Base-by-base conservation (phyloP, 768 basidiomycete species). In the Leccinum broughii region DNA sequence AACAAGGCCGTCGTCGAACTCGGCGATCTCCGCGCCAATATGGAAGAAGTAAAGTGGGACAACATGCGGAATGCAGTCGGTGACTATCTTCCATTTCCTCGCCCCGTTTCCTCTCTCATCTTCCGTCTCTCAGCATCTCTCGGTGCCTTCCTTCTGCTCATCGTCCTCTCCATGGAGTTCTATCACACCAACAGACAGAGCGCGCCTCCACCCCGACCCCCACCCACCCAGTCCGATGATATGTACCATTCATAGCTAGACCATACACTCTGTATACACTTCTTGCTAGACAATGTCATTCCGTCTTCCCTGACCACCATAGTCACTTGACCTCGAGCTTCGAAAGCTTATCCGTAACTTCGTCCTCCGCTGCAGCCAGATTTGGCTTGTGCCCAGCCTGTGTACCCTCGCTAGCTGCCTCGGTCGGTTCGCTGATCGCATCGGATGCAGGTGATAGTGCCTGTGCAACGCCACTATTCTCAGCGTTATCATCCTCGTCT, bases 21-120 rank as follows among this genome's bases (percentile, higher is more conserved):
- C 51, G 90, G 90, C 60, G 92, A 93, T 66, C 80, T 93, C 50
- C 84, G 90, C 14, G 89, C 92, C 2, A 83, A 82, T 55, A 88
- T 93, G 57, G 92, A 94, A 71, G 90, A 92, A 67, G 86, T 89
- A 34, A 91, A 88, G 69, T 94, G 93, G 92, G 84, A 92, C 66
- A 94, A 92, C 62, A 92, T 93, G 86, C 85, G 90, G 54, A 85
- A 86, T 59, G 87, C 90, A 57, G 90, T 94, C 56, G 77, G 91
- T 90, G 65, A 73, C 85, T 83, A 20, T 28, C 53, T 0, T 49
- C 17, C 9, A 13, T 14, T 11, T 3, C 9, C 34, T 59, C 20
- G 22, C 3, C 3, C 8, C 17, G 14, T 37, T 2, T 13, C 3
- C 30, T 51, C 14, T 20, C 62, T 66, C 26, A 68, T 32, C 6